A percentile compares a stretch with the other conserved stretches of the same genome.
phyloP scores from a whole-genome alignment of 768 basidiomycete species.

The Phylloporus scabripes region DNA sequence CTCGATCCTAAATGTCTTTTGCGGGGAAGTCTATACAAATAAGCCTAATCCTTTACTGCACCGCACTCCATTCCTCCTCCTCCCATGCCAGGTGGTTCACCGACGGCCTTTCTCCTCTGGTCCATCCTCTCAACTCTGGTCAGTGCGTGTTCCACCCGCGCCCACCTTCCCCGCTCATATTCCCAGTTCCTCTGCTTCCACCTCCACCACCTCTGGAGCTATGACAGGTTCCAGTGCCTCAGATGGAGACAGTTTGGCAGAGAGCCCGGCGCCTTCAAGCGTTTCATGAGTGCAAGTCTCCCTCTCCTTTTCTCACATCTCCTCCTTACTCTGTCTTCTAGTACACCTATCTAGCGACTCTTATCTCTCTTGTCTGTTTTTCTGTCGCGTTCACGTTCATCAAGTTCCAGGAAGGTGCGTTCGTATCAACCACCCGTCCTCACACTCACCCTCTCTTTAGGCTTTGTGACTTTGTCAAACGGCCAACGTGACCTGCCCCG shows the following conservation, averaged over 20 bases:
- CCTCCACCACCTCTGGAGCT: slow-evolving; percentile 71
- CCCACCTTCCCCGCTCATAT: slow-evolving; percentile 2
- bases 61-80: slow-evolving; percentile 1
- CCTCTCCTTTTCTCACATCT: not conserved
- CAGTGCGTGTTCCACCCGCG: slow-evolving; percentile 24
- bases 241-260: slow-evolving; percentile 63
- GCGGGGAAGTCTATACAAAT: slow-evolving; percentile 19
- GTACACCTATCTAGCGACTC: slow-evolving; percentile 73
- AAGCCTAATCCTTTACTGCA: slow-evolving; percentile 8
- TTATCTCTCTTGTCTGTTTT: slow-evolving; percentile 63
- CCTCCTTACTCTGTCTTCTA: slow-evolving; percentile 30
- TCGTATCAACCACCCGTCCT: not conserved
- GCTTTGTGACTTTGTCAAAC: slow-evolving; percentile 9
- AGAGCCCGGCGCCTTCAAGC: slow-evolving; percentile 80
- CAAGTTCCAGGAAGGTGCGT: slow-evolving; percentile 69
- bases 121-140: slow-evolving; percentile 63
- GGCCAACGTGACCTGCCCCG: slow-evolving; percentile 10
- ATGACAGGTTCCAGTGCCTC: slow-evolving; percentile 71
- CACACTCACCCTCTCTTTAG: slow-evolving; percentile 9
- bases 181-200: slow-evolving; percentile 62
- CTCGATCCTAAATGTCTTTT: slow-evolving; percentile 4
- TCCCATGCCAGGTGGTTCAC: slow-evolving; percentile 67
- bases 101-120: slow-evolving; percentile 74
- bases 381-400: slow-evolving; percentile 54
- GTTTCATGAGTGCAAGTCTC: slow-evolving; percentile 79